These are phyloP conservation scores for Talaromyces liani DNA, from an alignment of 495 filamentous ascomycete genomes.

Conservation along the genomic window DNA sequence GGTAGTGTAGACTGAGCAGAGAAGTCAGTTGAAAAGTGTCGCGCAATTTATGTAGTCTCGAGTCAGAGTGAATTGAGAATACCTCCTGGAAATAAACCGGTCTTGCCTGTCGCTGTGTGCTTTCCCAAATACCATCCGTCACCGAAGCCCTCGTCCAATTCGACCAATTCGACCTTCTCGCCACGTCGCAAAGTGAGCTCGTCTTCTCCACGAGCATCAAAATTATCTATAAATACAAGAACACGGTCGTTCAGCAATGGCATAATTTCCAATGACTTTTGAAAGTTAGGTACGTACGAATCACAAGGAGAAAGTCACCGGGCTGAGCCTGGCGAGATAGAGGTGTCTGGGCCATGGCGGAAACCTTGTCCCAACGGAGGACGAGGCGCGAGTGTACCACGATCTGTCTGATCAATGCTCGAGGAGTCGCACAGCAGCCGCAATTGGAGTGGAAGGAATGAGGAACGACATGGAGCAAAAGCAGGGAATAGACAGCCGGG, in stretches of 20 bases:
- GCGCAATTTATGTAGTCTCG: slow-evolving; percentile 6
- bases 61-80: slow-evolving; percentile 15
- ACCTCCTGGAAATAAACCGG: slow-evolving; percentile 89
- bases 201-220: slow-evolving; percentile 80
- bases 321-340: slow-evolving; percentile 42
- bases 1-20: slow-evolving; percentile 27
- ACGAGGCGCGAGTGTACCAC: not conserved
- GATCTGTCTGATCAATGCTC: not conserved
- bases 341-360: slow-evolving; percentile 30
- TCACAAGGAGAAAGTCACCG: slow-evolving; percentile 65
- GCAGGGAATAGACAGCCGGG: not conserved
- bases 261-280: not conserved
- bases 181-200: slow-evolving; percentile 84
- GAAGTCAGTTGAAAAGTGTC: not conserved
- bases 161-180: slow-evolving; percentile 84
- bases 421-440: slow-evolving; percentile 1
- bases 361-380: not conserved
- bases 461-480: slow-evolving; percentile 8
- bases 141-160: slow-evolving; percentile 94
- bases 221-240: slow-evolving; percentile 54
- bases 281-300: slow-evolving; percentile 54
- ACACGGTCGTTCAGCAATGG: slow-evolving; percentile 6
- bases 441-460: not conserved
- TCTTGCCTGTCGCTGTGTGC: slow-evolving; percentile 65
- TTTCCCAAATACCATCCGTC: slow-evolving; percentile 96